Conservation (phyloP, 2,329 filamentous ascomycete species). For the Clarireedia sp. region DNA sequence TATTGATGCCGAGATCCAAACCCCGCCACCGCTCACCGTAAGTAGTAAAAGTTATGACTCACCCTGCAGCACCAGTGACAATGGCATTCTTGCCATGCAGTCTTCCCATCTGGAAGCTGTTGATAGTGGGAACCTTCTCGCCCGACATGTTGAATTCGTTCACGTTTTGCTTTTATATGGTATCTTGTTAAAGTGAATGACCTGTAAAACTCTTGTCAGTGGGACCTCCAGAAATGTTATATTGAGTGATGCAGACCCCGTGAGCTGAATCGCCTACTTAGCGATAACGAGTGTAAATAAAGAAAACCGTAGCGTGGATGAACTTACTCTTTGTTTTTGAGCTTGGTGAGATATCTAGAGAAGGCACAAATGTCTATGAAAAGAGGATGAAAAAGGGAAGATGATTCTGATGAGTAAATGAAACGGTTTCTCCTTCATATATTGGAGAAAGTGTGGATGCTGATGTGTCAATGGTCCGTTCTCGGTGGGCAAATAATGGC, state of each 20-base stretch:
- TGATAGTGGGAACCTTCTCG: conserved; percentile 25
- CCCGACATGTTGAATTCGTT: conserved; percentile 12
- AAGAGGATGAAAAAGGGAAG: neutral
- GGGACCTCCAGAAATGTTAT: too few species aligned
- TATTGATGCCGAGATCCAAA: neutral
- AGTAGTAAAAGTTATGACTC: conserved; percentile 27
- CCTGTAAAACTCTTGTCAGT: too few species aligned
- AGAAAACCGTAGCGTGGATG: too few species aligned
- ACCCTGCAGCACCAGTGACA: conserved; percentile 64
- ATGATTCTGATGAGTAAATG: too few species aligned
- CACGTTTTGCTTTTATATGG: neutral
- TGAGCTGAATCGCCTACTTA: too few species aligned
- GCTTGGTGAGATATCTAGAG: neutral
- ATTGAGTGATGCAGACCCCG: too few species aligned
- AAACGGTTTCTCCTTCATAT: too few species aligned
- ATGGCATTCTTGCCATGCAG: conserved; percentile 36
- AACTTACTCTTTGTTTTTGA: conserved; percentile 3
- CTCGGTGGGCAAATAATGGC: neutral
- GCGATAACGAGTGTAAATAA: neutral
- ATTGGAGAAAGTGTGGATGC: conserved; percentile 2
- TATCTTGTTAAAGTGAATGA: too few species aligned
- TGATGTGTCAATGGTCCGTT: conserved; percentile 8
- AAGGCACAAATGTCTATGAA: too few species aligned
- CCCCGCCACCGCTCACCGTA: too few species aligned
- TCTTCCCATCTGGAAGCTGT: conserved; percentile 30